phyloP scores from a whole-genome alignment of 805 yeast genomes.

The Sungouiella blattae region DNA sequence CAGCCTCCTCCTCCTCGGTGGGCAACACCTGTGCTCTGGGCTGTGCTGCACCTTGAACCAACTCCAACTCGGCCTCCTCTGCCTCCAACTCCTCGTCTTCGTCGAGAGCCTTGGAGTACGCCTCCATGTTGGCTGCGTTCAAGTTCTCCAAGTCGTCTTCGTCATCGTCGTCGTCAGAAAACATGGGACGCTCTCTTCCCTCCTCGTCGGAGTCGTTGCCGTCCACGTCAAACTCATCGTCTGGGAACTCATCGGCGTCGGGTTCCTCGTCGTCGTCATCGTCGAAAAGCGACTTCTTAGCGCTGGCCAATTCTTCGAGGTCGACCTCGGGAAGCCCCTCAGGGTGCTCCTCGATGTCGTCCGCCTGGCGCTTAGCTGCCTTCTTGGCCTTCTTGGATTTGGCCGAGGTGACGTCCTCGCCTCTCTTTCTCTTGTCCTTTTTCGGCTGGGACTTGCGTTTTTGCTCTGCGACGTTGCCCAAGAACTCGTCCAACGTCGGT shows the following conservation, averaged over 20 bases:
- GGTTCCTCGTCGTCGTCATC: conserved; percentile 59
- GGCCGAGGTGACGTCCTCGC: conserved; percentile 9
- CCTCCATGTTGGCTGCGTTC: conserved; percentile 82
- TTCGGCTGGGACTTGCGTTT: conserved; percentile 33
- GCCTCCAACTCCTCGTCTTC: conserved; percentile 49
- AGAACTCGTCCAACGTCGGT: conserved; percentile 80
- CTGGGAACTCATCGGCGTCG: conserved; percentile 44
- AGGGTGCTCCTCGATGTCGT: conserved; percentile 14
- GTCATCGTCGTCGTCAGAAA: conserved; percentile 71
- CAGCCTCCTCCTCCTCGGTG: conserved; percentile 59
- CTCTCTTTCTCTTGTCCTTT: conserved; percentile 24
- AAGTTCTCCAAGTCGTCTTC: conserved; percentile 55
- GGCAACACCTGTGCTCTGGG: conserved; percentile 81
- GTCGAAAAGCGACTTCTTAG: conserved; percentile 74
- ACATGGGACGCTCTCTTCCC: conserved; percentile 62
- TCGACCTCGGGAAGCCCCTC: conserved; percentile 61
- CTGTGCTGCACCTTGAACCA: conserved; percentile 50
- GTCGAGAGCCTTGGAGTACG: conserved; percentile 64
- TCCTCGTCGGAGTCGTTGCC: conserved; percentile 59
- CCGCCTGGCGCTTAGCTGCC: conserved; percentile 5
- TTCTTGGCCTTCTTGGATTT: conserved; percentile 10
- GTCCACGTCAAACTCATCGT: conserved; percentile 22
- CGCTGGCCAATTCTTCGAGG: conserved; percentile 59
- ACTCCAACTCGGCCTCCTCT: conserved; percentile 49
- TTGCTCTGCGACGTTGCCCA: conserved; percentile 24